phyloP scores from a whole-genome alignment of 805 yeast species.

The Saccharomycopsis amapae region DNA sequence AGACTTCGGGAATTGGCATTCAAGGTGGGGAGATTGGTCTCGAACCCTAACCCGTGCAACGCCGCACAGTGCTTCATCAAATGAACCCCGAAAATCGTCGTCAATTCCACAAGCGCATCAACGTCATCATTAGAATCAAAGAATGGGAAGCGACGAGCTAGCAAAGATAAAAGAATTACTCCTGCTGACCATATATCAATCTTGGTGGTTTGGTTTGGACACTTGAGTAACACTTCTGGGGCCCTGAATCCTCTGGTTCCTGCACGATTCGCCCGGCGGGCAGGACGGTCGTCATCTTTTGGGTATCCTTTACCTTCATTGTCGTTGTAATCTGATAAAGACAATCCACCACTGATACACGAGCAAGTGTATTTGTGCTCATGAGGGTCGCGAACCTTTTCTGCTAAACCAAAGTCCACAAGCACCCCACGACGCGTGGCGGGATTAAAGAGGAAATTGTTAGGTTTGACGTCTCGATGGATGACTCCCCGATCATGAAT shows the following conservation, averaged over 20 bases:
- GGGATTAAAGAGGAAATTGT: constrained; percentile 59
- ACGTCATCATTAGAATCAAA: constrained; percentile 91
- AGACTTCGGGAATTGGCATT: constrained; percentile 35
- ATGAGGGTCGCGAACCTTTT: constrained; percentile 28
- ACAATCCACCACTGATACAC: constrained; percentile 38
- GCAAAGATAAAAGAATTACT: constrained; percentile 70
- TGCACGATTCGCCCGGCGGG: constrained; percentile 92
- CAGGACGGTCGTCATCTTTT: constrained; percentile 80
- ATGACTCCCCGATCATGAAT: constrained; percentile 68
- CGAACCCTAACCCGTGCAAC: constrained; percentile 84
- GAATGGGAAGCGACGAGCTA: constrained; percentile 81
- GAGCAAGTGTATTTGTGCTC: constrained; percentile 39
- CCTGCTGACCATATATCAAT: constrained; percentile 94
- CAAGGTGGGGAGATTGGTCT: constrained; percentile 50
- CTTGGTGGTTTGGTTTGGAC: constrained; percentile 73
- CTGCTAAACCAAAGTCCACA: constrained; percentile 92
- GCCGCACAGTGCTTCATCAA: constrained; percentile 71
- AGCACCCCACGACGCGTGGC: constrained; percentile 65
- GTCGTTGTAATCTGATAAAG: constrained; percentile 6
- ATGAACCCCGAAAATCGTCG: constrained; percentile 70
- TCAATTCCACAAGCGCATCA: constrained; percentile 82
- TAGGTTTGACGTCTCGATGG: constrained; percentile 90
- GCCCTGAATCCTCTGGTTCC: constrained; percentile 95
- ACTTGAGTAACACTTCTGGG: constrained; percentile 84
- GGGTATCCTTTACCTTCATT: constrained; percentile 55